Conservation (phyloP, 2,329 filamentous ascomycete genomes). For the Fusarium stilboides region DNA sequence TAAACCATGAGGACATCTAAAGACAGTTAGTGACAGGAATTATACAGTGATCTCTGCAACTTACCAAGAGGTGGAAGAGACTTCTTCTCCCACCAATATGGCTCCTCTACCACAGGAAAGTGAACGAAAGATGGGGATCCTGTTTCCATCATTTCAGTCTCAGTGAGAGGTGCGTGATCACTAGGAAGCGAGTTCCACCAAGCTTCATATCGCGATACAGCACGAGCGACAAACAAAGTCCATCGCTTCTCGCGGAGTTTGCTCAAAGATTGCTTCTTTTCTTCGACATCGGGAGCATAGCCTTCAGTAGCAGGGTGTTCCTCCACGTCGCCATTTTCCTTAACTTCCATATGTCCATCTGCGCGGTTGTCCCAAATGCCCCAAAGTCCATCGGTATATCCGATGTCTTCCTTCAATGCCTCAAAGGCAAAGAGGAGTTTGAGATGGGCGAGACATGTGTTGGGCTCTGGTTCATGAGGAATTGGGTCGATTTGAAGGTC, state of each 20-base stretch:
- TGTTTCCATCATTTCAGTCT: slow-evolving; percentile 19
- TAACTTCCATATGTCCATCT: slow-evolving; percentile 22
- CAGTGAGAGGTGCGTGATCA: slow-evolving; percentile 18
- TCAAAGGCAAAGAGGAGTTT: slow-evolving; percentile 77
- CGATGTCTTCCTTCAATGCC: slow-evolving; percentile 72
- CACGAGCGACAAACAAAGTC: slow-evolving; percentile 75
- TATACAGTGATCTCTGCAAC: not conserved
- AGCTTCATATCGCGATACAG: slow-evolving; percentile 71
- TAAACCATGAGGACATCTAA: slow-evolving; percentile 80
- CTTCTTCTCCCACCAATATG: slow-evolving; percentile 36
- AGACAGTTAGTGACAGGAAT: not conserved
- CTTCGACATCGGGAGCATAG: slow-evolving; percentile 46
- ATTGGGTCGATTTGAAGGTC: slow-evolving; percentile 28
- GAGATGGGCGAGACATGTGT: slow-evolving; percentile 64
- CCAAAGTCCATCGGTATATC: slow-evolving; percentile 73
- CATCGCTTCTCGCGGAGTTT: slow-evolving; percentile 76
- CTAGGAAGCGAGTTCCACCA: slow-evolving; percentile 66
- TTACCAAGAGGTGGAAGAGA: slow-evolving; percentile 45
- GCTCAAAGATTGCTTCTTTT: slow-evolving; percentile 55
- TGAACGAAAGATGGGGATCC: slow-evolving; percentile 13
- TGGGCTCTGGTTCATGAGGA: slow-evolving; percentile 32
- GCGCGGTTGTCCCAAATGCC: slow-evolving; percentile 66
- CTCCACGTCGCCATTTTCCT: slow-evolving; percentile 30
- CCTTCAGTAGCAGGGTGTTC: slow-evolving; percentile 5
- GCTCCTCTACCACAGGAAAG: slow-evolving; percentile 9